A percentile compares a stretch with the other conserved stretches of the same genome.
Evolutionary conservation across 192 early-diverging fungal species (phyloP).

Genomic region (Chytriomyces hyalinus): DNA sequence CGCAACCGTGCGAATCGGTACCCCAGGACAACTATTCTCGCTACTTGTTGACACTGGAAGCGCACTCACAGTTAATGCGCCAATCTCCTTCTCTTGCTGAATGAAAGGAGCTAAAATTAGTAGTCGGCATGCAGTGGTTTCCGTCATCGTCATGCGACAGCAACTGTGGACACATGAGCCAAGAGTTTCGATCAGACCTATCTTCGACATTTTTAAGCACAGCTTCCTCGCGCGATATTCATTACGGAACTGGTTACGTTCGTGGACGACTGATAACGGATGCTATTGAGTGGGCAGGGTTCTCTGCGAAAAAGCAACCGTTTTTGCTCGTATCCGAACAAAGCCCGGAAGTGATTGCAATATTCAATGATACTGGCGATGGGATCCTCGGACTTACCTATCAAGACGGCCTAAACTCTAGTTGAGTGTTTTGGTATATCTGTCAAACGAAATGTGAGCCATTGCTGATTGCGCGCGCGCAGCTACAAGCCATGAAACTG

Average conservation of each 20-base stretch:
- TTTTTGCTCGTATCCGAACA: conserved; percentile 6
- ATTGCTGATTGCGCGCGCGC: neutral
- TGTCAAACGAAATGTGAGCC: neutral
- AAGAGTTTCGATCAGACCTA: neutral
- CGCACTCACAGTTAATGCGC: neutral
- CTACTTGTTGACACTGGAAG: conserved; percentile 22
- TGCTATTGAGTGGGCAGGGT: neutral
- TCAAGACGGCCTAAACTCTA: neutral
- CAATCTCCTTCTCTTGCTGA: neutral
- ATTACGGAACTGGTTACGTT: conserved; percentile 16
- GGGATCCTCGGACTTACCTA: conserved; percentile 22
- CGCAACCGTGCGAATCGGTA: neutral
- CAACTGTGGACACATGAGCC: neutral
- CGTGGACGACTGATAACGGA: neutral
- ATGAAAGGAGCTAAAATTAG: neutral
- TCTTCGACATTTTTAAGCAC: neutral
- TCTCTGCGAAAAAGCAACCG: neutral
- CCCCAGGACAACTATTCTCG: neutral
- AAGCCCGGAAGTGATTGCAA: neutral
- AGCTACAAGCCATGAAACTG: neutral
- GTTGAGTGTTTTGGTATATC: neutral
- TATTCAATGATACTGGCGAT: conserved; percentile 3
- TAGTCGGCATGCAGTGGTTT: neutral
- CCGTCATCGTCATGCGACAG: neutral
- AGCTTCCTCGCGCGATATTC: neutral